A percentile compares a stretch with the other conserved stretches of the same genome.
Conservation (phyloP, 768 basidiomycete genomes). For the Tylopilus plumbeoviolaceoides region DNA sequence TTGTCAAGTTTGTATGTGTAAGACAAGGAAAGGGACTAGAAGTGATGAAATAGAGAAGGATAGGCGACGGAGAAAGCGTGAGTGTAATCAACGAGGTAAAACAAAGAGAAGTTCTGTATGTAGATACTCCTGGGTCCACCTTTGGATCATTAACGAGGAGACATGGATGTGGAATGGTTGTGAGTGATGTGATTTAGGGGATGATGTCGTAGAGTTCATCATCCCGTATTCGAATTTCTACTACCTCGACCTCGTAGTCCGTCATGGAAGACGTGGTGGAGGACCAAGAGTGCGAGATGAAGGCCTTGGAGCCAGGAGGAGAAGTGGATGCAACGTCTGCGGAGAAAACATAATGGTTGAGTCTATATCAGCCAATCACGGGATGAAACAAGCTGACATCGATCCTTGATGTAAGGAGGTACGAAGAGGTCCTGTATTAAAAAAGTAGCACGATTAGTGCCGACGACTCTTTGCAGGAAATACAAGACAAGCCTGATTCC, state of each 20-base stretch:
- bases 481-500: conserved; percentile 74
- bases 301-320: conserved; percentile 64
- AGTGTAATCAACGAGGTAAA: conserved; percentile 2
- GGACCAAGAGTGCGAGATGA: conserved; percentile 64
- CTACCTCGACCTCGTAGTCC: conserved; percentile 83
- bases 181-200: conserved; percentile 35
- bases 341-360: background rate
- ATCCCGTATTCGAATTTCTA: conserved; percentile 80
- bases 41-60: background rate
- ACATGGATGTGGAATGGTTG: background rate
- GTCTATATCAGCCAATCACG: conserved; percentile 8
- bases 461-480: no score
- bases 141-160: conserved; percentile 11
- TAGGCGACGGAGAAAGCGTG: conserved; percentile 8
- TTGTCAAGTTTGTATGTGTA: conserved; percentile 5
- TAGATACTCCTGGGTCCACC: conserved; percentile 10
- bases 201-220: conserved; percentile 76
- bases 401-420: conserved; percentile 84
- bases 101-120: conserved; percentile 5
- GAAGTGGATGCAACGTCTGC: conserved; percentile 81
- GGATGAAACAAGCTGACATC: conserved; percentile 56
- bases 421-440: conserved; percentile 73
- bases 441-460: conserved; percentile 1
- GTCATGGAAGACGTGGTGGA: conserved; percentile 62
- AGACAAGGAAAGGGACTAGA: background rate